Evolutionary conservation across 2,329 filamentous ascomycete species (phyloP).

Genomic region (Metarhizium robertsii): DNA sequence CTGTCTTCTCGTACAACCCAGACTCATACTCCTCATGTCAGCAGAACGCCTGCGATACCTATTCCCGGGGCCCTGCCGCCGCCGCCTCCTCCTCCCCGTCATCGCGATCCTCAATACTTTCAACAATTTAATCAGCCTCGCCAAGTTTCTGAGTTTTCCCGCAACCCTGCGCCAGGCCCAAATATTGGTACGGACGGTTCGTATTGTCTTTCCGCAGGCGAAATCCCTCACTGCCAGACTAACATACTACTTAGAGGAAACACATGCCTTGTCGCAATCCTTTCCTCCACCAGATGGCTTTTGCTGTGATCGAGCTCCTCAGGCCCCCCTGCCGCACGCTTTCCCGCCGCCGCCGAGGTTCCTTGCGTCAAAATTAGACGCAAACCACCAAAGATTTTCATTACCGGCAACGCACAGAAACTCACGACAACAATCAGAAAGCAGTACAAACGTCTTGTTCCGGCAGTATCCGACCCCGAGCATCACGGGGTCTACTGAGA

Average conservation of each 20-base stretch:
- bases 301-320: neutral
- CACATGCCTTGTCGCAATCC: conserved; percentile 12
- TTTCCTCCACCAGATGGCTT: conserved; percentile 10
- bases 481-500: neutral
- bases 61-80: conserved; percentile 7
- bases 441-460: neutral
- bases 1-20: conserved; percentile 8
- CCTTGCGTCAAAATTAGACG: neutral
- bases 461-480: neutral
- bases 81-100: conserved; percentile 7
- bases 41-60: conserved; percentile 7
- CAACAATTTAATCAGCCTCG: conserved; percentile 1
- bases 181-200: neutral
- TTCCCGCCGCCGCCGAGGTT: neutral
- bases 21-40: conserved; percentile 8
- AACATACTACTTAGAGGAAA: neutral
- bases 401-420: neutral
- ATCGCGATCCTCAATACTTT: conserved; percentile 4
- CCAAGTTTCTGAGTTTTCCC: neutral
- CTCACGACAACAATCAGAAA: neutral
- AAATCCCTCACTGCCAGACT: neutral
- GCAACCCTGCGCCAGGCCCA: neutral
- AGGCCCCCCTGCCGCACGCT: neutral
- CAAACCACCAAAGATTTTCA: neutral
- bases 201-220: neutral